phyloP scores from a whole-genome alignment of 306 rosid species.

The Macrotyloma uniflorum region DNA sequence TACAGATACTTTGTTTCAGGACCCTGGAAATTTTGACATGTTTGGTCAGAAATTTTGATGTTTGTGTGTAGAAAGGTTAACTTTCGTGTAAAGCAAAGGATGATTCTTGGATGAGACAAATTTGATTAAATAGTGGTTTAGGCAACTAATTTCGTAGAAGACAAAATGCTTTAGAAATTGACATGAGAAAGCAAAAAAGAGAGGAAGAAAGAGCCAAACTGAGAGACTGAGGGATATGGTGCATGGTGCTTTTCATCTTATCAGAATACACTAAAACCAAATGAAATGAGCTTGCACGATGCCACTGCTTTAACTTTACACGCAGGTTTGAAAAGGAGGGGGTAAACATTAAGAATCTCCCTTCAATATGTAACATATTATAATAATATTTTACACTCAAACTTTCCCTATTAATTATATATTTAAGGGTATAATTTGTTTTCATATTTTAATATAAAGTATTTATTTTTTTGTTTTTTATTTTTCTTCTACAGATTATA shows the following conservation, averaged over 20 bases:
- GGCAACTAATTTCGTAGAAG: neutral
- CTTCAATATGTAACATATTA: neutral
- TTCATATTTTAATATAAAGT: no score
- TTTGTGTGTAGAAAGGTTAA: neutral
- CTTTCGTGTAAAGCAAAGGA: neutral
- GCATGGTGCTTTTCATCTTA: constrained; percentile 25
- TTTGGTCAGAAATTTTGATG: neutral
- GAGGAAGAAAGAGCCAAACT: constrained; percentile 21
- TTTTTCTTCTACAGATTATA: no score
- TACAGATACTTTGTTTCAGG: no score
- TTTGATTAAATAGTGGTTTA: neutral
- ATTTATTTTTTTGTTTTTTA: no score
- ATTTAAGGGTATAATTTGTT: no score
- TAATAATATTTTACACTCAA: no score
- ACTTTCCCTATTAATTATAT: no score
- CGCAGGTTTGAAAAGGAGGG: neutral
- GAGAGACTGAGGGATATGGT: neutral
- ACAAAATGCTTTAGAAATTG: constrained; percentile 24
- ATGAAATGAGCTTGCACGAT: constrained; percentile 9
- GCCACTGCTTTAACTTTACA: neutral
- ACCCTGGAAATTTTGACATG: no score
- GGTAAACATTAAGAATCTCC: neutral
- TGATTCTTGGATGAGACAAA: neutral
- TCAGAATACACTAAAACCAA: constrained; percentile 9
- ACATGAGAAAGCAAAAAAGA: constrained; percentile 11